Conservation (phyloP, 2,329 filamentous ascomycete species). For the Epichloe gansuensis region DNA sequence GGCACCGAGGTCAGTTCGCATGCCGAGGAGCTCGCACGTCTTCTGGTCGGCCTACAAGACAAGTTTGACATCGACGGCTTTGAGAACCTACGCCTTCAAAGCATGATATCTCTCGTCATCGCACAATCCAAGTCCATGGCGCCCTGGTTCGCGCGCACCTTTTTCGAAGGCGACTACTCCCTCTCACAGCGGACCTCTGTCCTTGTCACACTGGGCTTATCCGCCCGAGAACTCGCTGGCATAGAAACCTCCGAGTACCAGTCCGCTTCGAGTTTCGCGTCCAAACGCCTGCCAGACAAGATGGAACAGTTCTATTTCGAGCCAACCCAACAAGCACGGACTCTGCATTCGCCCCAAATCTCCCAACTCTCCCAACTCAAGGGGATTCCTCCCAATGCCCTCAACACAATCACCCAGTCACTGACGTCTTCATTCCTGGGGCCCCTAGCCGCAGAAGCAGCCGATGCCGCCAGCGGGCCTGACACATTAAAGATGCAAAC, state of each 20-base stretch:
- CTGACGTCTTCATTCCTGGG: constrained; percentile 63
- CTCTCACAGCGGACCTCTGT: constrained; percentile 71
- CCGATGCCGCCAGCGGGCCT: constrained; percentile 67
- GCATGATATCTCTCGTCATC: constrained; percentile 69
- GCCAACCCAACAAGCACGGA: constrained; percentile 11
- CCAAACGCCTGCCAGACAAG: constrained; percentile 61
- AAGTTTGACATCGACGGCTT: constrained; percentile 74
- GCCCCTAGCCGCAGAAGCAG: constrained; percentile 69
- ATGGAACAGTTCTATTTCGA: constrained; percentile 59
- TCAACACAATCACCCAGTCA: constrained; percentile 54
- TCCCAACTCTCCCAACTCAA: constrained; percentile 25
- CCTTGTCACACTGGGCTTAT: constrained; percentile 68
- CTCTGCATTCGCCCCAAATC: constrained; percentile 14
- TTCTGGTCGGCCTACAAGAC: constrained; percentile 71
- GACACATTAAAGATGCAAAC: constrained; percentile 78
- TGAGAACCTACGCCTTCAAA: constrained; percentile 59
- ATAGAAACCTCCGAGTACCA: constrained; percentile 46
- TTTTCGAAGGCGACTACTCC: constrained; percentile 88
- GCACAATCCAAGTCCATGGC: constrained; percentile 67
- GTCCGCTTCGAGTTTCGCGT: constrained; percentile 52
- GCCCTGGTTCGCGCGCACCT: constrained; percentile 70
- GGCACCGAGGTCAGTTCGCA: constrained; percentile 82
- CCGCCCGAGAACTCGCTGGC: constrained; percentile 74
- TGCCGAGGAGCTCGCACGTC: constrained; percentile 62
- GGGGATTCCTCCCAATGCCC: constrained; percentile 40